These are phyloP conservation scores for Geranomyces variabilis DNA, from an alignment of 192 early-diverging fungal genomes.

Conservation along the genomic window DNA sequence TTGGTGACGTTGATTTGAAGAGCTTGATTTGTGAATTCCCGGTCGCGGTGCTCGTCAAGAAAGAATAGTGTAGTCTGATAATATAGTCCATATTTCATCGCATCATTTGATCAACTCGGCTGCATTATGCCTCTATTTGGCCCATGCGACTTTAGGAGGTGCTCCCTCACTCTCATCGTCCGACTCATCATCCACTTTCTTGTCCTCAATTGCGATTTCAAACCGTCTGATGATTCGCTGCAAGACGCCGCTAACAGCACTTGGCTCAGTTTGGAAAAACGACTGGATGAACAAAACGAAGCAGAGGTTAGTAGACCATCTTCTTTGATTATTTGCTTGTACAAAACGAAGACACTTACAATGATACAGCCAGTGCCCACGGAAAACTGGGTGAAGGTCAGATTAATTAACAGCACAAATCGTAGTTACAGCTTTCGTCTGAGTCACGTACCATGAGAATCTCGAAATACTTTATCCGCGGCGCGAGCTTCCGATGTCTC, in stretches of 20 bases:
- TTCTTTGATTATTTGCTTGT: too few relatives aligned
- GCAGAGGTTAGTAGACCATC: too few relatives aligned
- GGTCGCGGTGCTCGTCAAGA: slow-evolving; percentile 26
- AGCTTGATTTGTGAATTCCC: slow-evolving; percentile 9
- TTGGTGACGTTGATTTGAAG: slow-evolving; percentile 11
- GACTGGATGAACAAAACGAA: neutral
- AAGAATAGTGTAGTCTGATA: neutral
- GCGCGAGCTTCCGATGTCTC: slow-evolving; percentile 58
- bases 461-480: slow-evolving; percentile 64
- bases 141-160: too few relatives aligned
- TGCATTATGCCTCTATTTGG: too few relatives aligned
- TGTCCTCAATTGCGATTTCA: slow-evolving; percentile 11
- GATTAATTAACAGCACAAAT: too few relatives aligned
- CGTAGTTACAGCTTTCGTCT: too few relatives aligned
- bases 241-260: slow-evolving; percentile 37
- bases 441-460: slow-evolving; percentile 47
- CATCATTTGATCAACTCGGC: too few relatives aligned
- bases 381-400: slow-evolving; percentile 41
- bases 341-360: slow-evolving; percentile 50
- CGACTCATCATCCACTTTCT: neutral
- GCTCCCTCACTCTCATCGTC: neutral
- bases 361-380: slow-evolving; percentile 70
- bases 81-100: too few relatives aligned
- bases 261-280: slow-evolving; percentile 45
- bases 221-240: neutral